phyloP scores from a whole-genome alignment of 495 filamentous ascomycete genomes.

The Podospora australis region DNA sequence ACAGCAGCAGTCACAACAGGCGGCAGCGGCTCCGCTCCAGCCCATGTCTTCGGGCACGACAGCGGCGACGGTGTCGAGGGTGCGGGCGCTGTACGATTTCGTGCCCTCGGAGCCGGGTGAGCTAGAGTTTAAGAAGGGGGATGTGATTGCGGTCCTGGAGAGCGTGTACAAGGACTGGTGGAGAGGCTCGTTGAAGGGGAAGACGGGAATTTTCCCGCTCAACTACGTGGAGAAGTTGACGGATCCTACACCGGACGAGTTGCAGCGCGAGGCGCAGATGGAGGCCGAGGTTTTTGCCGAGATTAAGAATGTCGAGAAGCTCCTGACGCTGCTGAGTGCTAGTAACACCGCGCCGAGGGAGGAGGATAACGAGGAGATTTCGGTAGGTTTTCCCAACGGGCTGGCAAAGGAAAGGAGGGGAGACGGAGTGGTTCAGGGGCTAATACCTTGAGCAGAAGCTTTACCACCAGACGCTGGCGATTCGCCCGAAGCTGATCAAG shows the following conservation, averaged over 20 bases:
- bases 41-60: constrained; percentile 59
- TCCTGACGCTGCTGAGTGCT: constrained; percentile 90
- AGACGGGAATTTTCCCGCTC: constrained; percentile 95
- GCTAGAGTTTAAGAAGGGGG: constrained; percentile 91
- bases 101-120: constrained; percentile 89
- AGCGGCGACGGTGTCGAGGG: constrained; percentile 93
- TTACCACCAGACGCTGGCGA: constrained; percentile 89
- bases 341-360: constrained; percentile 80
- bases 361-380: constrained; percentile 89
- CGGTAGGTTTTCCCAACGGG: constrained; percentile 39
- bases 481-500: constrained; percentile 94
- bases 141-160: constrained; percentile 94
- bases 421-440: constrained; percentile 7
- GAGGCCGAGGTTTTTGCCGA: constrained; percentile 96
- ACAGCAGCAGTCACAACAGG: constrained; percentile 18
- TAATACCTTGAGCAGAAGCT: too few relatives aligned
- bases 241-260: constrained; percentile 88
- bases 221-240: constrained; percentile 98
- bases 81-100: constrained; percentile 92
- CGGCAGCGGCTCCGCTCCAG: constrained; percentile 30
- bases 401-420: neutral
- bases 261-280: constrained; percentile 95
- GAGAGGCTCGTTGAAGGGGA: constrained; percentile 89
- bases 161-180: constrained; percentile 99
- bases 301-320: constrained; percentile 97